These are phyloP conservation scores for Gossypioides kirkii DNA, from an alignment of 345 rosid genomes.

Conservation along the genomic window DNA sequence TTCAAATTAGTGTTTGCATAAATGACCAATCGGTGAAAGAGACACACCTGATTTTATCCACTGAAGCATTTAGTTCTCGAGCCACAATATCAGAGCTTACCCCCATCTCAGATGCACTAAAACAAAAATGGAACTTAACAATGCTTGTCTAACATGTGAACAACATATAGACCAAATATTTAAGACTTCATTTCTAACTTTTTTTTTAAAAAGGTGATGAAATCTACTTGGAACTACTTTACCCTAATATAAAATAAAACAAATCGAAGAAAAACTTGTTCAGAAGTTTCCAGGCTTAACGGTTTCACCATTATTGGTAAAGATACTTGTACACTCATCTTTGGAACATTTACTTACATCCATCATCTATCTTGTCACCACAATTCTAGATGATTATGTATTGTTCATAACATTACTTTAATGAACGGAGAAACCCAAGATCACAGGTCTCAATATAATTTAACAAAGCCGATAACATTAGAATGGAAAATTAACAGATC, in stretches of 20 bases:
- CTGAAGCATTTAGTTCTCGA: constrained; percentile 50
- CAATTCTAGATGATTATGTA: background rate
- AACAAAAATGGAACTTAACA: background rate
- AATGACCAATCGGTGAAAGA: background rate
- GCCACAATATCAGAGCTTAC: constrained; percentile 51
- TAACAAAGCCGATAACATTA: background rate
- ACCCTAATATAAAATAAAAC: background rate
- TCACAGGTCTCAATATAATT: background rate
- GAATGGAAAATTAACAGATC: background rate
- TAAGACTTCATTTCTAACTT: background rate
- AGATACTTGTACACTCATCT: background rate
- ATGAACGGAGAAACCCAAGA: background rate
- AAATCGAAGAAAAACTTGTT: background rate
- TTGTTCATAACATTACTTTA: background rate
- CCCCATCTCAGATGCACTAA: constrained; percentile 58
- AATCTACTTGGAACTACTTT: background rate
- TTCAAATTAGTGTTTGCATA: background rate
- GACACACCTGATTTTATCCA: constrained; percentile 55
- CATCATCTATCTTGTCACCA: background rate
- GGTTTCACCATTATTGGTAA: background rate
- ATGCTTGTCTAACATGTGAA: background rate
- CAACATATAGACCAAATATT: background rate
- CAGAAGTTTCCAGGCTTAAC: background rate
- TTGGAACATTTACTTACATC: background rate
- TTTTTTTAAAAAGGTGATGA: background rate